Evolutionary conservation across 208 protist species (phyloP), one percentile per base, ranked within the genome.

Genomic region (Leishmania gerbilli): DNA sequence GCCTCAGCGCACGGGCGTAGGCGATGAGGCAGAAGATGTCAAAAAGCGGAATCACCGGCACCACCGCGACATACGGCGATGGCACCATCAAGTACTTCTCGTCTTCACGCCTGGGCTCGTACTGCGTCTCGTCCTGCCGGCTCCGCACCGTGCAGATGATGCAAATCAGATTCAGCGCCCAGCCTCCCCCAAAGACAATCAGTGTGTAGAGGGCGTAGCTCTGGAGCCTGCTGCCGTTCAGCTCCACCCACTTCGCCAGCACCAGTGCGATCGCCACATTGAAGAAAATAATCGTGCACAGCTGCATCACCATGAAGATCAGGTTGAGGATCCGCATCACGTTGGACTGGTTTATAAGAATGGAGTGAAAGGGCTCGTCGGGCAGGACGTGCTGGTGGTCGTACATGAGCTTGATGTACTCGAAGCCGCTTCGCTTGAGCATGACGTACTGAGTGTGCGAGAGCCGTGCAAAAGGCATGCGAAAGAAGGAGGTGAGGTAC

Each of bases 361-460:
- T 90, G 31, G 84, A 91, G 79, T 89, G 82, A 4, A 91, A 68
- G 2, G 68, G 68, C 64, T 83, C 87, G 19, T 79, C 74, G 27
- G 93, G 88, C 69, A 95, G 78, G 40, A 97, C 84, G 82, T 97
- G 93, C 15, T 83, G 86, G 83, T 94, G 65, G 45, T 90, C 84
- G 77, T 87, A 88, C 79, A 97, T 81, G 42, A 97, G 81, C 74
- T 85, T 85, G 42, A 95, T 85, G 88, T 94, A 95, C 82, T 97
- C 93, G 79, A 95, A 97, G 24, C 93, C 93, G 84, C 90, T 92
- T 51, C 79, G 79, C 84, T 94, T 92, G 71, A 97, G 77, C 37
- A 93, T 79, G 53, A 65, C 71, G 79, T 94, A 91, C 77, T 93
- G 90, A 21, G 74, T 80, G 47, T 87, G 78, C 53, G 84, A 88